Evolutionary conservation across 768 basidiomycete species (phyloP).

Genomic region (Neoboletus magnificus): DNA sequence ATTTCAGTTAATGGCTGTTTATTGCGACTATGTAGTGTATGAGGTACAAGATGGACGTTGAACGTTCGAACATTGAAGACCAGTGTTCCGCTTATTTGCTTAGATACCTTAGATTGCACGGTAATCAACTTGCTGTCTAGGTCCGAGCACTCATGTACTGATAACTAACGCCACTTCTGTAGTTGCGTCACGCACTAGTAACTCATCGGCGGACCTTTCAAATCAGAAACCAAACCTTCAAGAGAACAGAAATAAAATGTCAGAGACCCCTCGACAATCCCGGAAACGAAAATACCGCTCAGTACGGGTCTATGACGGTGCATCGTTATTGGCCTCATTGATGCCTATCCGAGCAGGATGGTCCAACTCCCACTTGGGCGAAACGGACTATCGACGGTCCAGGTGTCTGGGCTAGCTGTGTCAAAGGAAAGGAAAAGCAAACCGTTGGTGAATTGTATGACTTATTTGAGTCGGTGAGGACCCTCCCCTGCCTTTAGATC

Average conservation of each 20-base stretch:
- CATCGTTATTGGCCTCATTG: neutral
- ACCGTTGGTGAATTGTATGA: slow-evolving; percentile 75
- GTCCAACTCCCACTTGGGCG: slow-evolving; percentile 57
- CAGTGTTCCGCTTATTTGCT: slow-evolving; percentile 6
- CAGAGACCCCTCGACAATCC: slow-evolving; percentile 16
- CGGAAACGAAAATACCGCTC: slow-evolving; percentile 52
- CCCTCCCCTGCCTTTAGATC: neutral
- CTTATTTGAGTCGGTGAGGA: slow-evolving; percentile 68
- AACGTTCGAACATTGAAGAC: too few relatives aligned
- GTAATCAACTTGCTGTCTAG: neutral
- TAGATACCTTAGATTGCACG: slow-evolving; percentile 19
- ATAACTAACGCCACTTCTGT: neutral
- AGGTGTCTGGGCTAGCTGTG: slow-evolving; percentile 83
- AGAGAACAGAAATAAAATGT: slow-evolving; percentile 12
- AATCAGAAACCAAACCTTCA: neutral
- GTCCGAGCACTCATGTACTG: neutral
- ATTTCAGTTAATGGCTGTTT: slow-evolving; percentile 26
- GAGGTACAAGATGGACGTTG: neutral
- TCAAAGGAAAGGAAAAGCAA: slow-evolving; percentile 81
- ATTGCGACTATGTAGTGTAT: slow-evolving; percentile 9
- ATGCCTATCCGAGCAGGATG: slow-evolving; percentile 45
- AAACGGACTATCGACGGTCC: slow-evolving; percentile 72
- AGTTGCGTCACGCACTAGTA: neutral
- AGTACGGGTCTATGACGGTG: slow-evolving; percentile 31
- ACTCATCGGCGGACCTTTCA: neutral